These are phyloP conservation scores for Rhododendron griersonianum DNA, from an alignment of 148 eudicot genomes.

Conservation along the genomic window DNA sequence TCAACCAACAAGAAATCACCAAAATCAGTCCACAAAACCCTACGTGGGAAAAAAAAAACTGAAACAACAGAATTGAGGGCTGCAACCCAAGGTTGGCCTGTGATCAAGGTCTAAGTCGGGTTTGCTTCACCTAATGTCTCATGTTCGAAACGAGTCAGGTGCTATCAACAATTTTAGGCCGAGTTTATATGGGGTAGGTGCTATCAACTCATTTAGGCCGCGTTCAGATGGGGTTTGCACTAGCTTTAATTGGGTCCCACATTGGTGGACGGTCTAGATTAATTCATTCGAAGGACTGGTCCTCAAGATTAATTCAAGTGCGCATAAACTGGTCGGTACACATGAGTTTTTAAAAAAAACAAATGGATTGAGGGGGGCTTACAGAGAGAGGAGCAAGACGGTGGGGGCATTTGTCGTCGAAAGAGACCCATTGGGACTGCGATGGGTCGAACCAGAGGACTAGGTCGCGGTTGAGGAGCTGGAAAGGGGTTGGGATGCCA, in stretches of 20 bases:
- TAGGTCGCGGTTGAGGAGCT: constrained; percentile 80
- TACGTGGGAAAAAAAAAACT: background rate
- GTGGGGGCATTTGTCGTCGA: constrained; percentile 93
- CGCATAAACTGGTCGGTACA: background rate
- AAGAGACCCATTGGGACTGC: constrained; percentile 62
- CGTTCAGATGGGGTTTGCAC: no score
- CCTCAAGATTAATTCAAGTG: background rate
- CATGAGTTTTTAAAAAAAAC: no score
- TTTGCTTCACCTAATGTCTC: no score
- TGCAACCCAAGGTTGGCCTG: background rate
- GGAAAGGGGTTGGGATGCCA: constrained; percentile 65
- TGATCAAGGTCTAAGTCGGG: background rate
- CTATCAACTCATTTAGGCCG: no score
- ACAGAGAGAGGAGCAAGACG: constrained; percentile 96
- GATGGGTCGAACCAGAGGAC: constrained; percentile 73
- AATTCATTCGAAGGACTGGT: background rate
- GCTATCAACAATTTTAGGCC: no score
- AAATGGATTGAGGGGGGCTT: background rate
- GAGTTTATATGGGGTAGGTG: no score
- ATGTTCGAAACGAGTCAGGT: no score
- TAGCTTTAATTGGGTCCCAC: no score
- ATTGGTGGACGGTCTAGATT: no score
- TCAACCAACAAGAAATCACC: background rate
- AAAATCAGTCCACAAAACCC: constrained; percentile 8
- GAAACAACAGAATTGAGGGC: background rate